Base-by-base conservation (phyloP, 2,329 filamentous ascomycete genomes). In the Aspergillus terreus region DNA sequence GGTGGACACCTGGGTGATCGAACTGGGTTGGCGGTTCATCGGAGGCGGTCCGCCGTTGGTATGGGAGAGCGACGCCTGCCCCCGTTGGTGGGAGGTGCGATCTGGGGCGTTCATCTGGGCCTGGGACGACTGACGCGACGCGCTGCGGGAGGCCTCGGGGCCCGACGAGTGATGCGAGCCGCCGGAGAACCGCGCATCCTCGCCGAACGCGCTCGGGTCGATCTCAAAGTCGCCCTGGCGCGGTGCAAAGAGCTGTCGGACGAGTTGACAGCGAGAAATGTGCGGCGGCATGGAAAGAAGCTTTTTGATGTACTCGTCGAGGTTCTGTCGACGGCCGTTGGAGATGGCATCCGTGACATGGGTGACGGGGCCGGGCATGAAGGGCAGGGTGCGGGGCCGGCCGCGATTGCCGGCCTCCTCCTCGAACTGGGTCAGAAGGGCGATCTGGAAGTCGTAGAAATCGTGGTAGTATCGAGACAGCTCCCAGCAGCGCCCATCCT, bases 271-370 rank as follows among this genome's bases (percentile, higher is more conserved):
- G 59, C 85, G 83, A 1, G 90, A 84, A 57, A 99, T 96, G 67
- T 96, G 90, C 0, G 82, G 76, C 3, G 90, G 89, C 70, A 97
- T 87, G 33, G 82, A 81, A 7, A 99, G 77, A 19, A 99, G 79
- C 63, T 94, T 92, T 74, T 95, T 95, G 61, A 99, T 90, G 64
- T 99, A 99, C 47, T 92, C 89, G 65, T 99, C 92, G 36, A 99
- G 77, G 67, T 95, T 96, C 68, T 94, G 89, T 53, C 94, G 84
- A 59, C 94, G 85, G 25, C 91, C 92, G 66, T 96, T 92, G 15
- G 92, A 96, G 63, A 99, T 96, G 33, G 89, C 90, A 67, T 97
- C 92, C n/a, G 92, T 99, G 50, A 97, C 92, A 71, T 95, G 96
- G 58, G 92, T 95, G 55, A 99, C 92, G 3, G 94, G 94, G 5